Base-by-base conservation (phyloP, 1,284 basidiomycete species). In the Hortiboletus rubellus region DNA sequence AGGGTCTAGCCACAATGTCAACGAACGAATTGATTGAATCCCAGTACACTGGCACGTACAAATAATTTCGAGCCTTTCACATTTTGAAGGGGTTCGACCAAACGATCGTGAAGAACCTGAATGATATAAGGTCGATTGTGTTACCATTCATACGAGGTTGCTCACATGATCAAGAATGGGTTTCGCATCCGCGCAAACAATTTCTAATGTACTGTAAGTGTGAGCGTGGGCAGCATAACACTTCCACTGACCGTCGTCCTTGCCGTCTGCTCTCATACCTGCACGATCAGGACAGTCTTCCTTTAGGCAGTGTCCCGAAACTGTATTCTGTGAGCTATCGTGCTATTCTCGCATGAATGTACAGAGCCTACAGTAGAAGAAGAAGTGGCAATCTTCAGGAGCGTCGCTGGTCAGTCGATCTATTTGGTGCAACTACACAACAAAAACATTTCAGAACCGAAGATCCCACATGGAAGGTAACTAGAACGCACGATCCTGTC, bases 291-390 rank as follows among this genome's bases (percentile, higher is more conserved):
- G 42, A 48, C 64, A 64, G 3, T 60, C 52, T 33, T 62, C 59
- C n/a, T 72, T 72, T 7, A 67, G 48, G 0, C 69, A 69, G 27
- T 78, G 75, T 0, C 76, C 77, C 1, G 74, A 72, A 50, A 59
- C 74, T 66, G 33, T 37, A 4, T 1, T 4, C 11, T 27, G 8
- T 5, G 12, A 43, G 42, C 15, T 30, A 52, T 22, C 8, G 38
- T 43, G n/a, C 17, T 12, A 31, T 36, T 43, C 15, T 27, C 4
- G 7, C 12, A 14, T 11, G 12, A 42, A 33, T 8, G 3, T n/a
- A 22, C 9, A 34, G 0, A 10, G 54, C 74, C 18, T 54, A 73
- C 78, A 79, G 49, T 73, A 74, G 54, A 79, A 76, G 31, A 75
- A 68, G 31, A 77, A 72, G n/a, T 61, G 67, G 37, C 76, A 73